These are phyloP conservation scores for Amauroascus niger DNA, from an alignment of 2,329 filamentous ascomycete genomes.

Conservation along the genomic window DNA sequence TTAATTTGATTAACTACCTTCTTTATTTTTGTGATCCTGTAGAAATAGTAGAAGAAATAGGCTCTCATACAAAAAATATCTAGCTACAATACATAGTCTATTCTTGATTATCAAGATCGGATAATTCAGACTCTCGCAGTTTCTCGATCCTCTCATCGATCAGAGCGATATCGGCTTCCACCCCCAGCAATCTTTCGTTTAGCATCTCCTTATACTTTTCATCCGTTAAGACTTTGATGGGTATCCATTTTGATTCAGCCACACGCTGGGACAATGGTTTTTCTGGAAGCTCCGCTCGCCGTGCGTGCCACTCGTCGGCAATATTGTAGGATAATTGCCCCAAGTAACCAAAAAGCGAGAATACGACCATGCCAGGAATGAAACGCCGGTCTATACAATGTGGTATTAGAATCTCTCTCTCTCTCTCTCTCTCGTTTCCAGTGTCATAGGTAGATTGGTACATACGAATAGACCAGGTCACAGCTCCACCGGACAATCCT, in stretches of 20 bases:
- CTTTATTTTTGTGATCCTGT: too few species aligned
- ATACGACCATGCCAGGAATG: conserved; percentile 51
- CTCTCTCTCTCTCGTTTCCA: too few species aligned
- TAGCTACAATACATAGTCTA: too few species aligned
- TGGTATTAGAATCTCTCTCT: conserved; percentile 4
- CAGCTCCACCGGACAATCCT: conserved; percentile 51
- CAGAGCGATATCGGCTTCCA: conserved; percentile 68
- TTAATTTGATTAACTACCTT: too few species aligned
- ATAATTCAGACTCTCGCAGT: conserved; percentile 29
- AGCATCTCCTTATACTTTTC: conserved; percentile 63
- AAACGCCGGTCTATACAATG: conserved; percentile 47
- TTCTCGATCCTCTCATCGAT: conserved; percentile 64
- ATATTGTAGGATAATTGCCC: conserved; percentile 50
- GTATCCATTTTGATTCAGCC: conserved; percentile 58
- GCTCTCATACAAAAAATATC: too few species aligned
- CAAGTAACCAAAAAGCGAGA: conserved; percentile 47
- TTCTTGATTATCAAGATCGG: background rate
- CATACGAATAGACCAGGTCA: conserved; percentile 49
- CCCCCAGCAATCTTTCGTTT: conserved; percentile 57
- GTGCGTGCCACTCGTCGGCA: conserved; percentile 40
- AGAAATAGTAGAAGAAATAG: too few species aligned
- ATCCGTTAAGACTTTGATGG: conserved; percentile 59
- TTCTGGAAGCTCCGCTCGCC: conserved; percentile 26
- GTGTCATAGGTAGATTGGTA: conserved; percentile 7
- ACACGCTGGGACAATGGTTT: conserved; percentile 42